phyloP scores from a whole-genome alignment of 768 basidiomycete genomes.

The Mycena epipterygia region DNA sequence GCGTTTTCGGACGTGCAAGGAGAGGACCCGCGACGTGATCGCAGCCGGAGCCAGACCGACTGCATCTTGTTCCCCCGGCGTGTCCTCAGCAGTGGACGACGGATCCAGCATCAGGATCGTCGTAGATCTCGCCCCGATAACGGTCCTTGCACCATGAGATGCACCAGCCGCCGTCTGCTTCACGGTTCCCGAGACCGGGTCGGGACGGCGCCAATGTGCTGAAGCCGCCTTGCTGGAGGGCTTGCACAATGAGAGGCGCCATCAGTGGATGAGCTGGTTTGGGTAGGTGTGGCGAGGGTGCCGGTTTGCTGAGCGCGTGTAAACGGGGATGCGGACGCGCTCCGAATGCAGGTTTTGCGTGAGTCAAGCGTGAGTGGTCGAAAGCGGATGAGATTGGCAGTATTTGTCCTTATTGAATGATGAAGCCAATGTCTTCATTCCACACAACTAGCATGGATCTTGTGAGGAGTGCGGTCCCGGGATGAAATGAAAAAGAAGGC shows the following conservation, averaged over 20 bases:
- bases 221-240: slow-evolving; percentile 68
- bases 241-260: slow-evolving; percentile 74
- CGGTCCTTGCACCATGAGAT: slow-evolving; percentile 96
- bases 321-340: slow-evolving; percentile 51
- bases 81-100: slow-evolving; percentile 46
- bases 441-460: too few relatives aligned
- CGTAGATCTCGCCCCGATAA: slow-evolving; percentile 92
- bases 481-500: too few relatives aligned
- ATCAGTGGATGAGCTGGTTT: slow-evolving; percentile 67
- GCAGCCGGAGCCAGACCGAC: slow-evolving; percentile 66
- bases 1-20: too few relatives aligned
- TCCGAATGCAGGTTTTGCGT: too few relatives aligned
- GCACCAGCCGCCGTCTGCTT: slow-evolving; percentile 94
- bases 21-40: slow-evolving; percentile 68
- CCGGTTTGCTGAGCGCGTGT: slow-evolving; percentile 64
- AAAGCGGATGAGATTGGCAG: too few relatives aligned
- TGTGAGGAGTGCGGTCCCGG: too few relatives aligned
- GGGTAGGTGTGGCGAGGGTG: slow-evolving; percentile 80
- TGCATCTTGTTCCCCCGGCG: slow-evolving; percentile 47
- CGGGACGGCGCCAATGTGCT: slow-evolving; percentile 50
- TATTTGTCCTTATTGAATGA: too few relatives aligned
- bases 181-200: slow-evolving; percentile 70
- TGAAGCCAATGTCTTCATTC: too few relatives aligned
- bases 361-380: too few relatives aligned
- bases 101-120: slow-evolving; percentile 74